Evolutionary conservation across 1,139 yeast species (phyloP).

Genomic region (Kodamaea ohmeri): DNA sequence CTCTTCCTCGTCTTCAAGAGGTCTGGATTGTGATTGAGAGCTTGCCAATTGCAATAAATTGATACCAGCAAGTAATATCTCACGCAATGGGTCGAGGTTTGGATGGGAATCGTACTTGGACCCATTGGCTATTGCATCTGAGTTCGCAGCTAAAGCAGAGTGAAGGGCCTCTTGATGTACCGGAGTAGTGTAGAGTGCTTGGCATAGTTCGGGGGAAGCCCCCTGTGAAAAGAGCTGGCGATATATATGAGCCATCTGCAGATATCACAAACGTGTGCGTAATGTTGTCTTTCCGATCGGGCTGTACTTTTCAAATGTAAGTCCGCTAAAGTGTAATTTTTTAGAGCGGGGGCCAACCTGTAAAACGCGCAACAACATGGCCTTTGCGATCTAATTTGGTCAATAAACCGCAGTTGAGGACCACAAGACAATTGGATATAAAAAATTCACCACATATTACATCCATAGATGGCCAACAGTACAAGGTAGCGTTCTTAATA

Average conservation of each 20-base stretch:
- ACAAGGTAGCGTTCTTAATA: too few species aligned
- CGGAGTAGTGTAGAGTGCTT: slow-evolving; percentile 27
- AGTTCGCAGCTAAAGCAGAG: slow-evolving; percentile 25
- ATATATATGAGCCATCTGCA: slow-evolving; percentile 18
- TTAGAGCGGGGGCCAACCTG: slow-evolving; percentile 2
- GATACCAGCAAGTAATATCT: slow-evolving; percentile 23
- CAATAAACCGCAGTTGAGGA: background rate
- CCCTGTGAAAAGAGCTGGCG: slow-evolving; percentile 24
- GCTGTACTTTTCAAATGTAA: slow-evolving; percentile 1
- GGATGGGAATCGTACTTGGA: slow-evolving; percentile 11
- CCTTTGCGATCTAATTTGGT: slow-evolving; percentile 1
- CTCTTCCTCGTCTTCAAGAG: slow-evolving; percentile 14
- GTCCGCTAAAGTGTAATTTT: background rate
- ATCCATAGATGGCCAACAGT: too few species aligned
- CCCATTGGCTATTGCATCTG: slow-evolving; percentile 14
- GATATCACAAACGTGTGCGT: background rate
- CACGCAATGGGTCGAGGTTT: slow-evolving; percentile 15
- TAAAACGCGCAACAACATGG: background rate
- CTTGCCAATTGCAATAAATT: slow-evolving; percentile 14
- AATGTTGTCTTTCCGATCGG: background rate
- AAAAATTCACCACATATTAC: background rate
- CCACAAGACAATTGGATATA: background rate
- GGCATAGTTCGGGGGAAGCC: slow-evolving; percentile 20
- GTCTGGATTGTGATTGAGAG: background rate
- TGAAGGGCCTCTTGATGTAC: slow-evolving; percentile 26